phyloP scores from a whole-genome alignment of 1,139 yeast genomes.

The Yamadazyma atmosphaerica region DNA sequence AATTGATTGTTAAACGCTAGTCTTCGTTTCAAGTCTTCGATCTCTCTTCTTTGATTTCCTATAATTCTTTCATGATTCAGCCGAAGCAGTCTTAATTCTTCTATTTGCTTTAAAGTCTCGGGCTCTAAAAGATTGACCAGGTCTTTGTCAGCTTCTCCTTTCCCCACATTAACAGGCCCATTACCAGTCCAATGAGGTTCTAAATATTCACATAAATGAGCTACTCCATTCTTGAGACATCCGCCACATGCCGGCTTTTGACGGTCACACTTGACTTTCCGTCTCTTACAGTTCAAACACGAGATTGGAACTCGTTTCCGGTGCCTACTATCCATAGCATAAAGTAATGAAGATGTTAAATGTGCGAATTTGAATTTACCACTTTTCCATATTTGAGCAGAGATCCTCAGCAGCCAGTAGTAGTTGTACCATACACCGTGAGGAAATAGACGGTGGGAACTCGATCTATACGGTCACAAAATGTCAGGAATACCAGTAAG shows the following conservation, averaged over 20 bases:
- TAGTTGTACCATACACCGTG: too few species aligned
- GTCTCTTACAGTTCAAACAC: conserved; percentile 42
- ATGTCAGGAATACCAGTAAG: conserved; percentile 81
- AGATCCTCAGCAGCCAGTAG: too few species aligned
- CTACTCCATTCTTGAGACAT: conserved; percentile 43
- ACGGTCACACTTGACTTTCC: conserved; percentile 50
- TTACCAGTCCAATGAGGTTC: conserved; percentile 42
- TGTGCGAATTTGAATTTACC: too few species aligned
- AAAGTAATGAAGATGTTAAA: too few species aligned
- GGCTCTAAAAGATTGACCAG: neutral
- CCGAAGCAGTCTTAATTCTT: conserved; percentile 23
- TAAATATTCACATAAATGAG: conserved; percentile 42
- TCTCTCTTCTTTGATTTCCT: conserved; percentile 29
- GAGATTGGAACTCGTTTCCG: conserved; percentile 43
- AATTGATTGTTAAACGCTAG: conserved; percentile 30
- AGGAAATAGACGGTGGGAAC: neutral
- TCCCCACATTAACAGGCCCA: neutral
- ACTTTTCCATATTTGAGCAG: too few species aligned
- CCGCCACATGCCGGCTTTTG: conserved; percentile 45
- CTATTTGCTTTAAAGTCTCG: conserved; percentile 18
- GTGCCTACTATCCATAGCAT: conserved; percentile 16
- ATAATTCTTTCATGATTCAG: conserved; percentile 25
- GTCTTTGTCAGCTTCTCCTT: neutral
- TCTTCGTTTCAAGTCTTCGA: conserved; percentile 37
- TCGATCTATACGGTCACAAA: neutral